Conservation (phyloP, 176 grass and related monocot genomes). For the Pontederia crassipes region DNA sequence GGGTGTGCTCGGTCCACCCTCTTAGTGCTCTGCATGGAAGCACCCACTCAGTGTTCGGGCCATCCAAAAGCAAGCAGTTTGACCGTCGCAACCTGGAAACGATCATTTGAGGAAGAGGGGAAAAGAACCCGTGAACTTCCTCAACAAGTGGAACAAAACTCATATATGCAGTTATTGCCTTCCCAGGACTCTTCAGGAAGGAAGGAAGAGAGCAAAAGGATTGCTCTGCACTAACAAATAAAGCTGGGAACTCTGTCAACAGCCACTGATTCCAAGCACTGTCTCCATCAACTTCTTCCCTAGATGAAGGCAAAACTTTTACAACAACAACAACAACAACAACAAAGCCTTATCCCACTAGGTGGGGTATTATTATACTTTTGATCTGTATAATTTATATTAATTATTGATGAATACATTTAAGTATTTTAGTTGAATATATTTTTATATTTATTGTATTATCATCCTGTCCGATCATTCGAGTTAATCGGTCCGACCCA, state of each 20-base stretch:
- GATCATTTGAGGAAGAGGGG: constrained; percentile 69
- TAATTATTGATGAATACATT: too few relatives aligned
- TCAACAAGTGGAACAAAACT: constrained; percentile 90
- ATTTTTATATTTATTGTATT: too few relatives aligned
- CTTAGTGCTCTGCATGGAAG: constrained; percentile 65
- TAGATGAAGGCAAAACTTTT: constrained; percentile 91
- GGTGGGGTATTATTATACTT: too few relatives aligned
- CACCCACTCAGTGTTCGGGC: constrained; percentile 43
- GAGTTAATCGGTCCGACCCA: too few relatives aligned
- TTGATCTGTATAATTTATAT: too few relatives aligned
- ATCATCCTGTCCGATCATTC: too few relatives aligned
- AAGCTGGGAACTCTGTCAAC: constrained; percentile 70
- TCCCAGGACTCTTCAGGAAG: constrained; percentile 58
- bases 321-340: too few relatives aligned
- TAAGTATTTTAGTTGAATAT: too few relatives aligned
- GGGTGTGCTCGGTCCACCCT: constrained; percentile 70
- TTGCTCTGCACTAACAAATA: constrained; percentile 62
- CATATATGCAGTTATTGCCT: constrained; percentile 75
- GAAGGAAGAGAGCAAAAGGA: constrained; percentile 76
- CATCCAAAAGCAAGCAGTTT: constrained; percentile 87
- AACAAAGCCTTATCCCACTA: too few relatives aligned
- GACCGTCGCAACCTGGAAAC: constrained; percentile 64
- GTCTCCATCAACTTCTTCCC: constrained; percentile 97
- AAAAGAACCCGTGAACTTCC: constrained; percentile 96
- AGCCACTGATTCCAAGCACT: constrained; percentile 99